phyloP scores from a whole-genome alignment of 129 eudicot species.

The Pulicaria dysenterica region DNA sequence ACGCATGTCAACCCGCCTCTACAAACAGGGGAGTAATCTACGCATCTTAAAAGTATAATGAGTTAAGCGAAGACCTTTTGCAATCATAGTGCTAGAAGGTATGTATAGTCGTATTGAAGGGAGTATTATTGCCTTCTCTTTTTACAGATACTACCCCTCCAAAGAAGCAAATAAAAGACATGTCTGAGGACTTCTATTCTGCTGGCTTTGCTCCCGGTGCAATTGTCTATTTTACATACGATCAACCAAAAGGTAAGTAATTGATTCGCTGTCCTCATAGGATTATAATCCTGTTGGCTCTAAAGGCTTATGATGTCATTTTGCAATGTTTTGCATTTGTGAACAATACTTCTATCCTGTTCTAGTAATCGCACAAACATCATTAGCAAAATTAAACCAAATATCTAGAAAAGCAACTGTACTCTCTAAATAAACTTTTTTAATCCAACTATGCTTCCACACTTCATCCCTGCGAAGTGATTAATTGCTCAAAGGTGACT shows the following conservation, averaged over 20 bases:
- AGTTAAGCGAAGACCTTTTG: too few species aligned
- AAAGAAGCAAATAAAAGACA: conserved; percentile 73
- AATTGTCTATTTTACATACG: conserved; percentile 74
- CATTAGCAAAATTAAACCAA: not conserved
- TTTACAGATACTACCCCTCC: conserved; percentile 87
- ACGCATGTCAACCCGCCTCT: not conserved
- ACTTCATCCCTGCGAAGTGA: too few species aligned
- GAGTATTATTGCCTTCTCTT: not conserved
- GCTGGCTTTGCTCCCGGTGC: conserved; percentile 97
- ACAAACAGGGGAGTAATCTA: not conserved
- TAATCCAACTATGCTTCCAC: too few species aligned
- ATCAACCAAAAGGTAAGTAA: conserved; percentile 66
- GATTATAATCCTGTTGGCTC: not conserved
- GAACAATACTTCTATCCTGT: not conserved
- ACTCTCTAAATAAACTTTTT: too few species aligned
- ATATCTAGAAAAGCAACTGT: not conserved
- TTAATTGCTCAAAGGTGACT: too few species aligned
- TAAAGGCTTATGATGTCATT: conserved; percentile 1
- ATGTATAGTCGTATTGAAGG: not conserved
- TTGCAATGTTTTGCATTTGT: not conserved
- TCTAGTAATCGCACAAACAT: not conserved
- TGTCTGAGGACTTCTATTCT: conserved; percentile 69
- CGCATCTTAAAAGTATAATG: not conserved
- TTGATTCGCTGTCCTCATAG: not conserved
- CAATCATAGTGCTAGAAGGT: too few species aligned